Base-by-base conservation (phyloP, 176 grass and related monocot genomes). In the barley (Hordeum vulgare) region DNA sequence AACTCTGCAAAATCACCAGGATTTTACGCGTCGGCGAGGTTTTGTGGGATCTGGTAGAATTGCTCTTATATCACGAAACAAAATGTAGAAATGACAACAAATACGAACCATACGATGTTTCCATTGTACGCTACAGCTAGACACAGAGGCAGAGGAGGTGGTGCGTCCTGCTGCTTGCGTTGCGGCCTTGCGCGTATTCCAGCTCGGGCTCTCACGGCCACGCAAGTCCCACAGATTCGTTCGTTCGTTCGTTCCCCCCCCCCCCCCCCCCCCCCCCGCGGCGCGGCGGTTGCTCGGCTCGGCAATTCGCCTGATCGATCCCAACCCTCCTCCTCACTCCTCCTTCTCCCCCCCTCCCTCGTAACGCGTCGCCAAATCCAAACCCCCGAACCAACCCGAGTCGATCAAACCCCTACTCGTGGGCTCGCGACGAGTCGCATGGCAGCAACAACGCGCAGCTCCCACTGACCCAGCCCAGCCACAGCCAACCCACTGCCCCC, bases 111-210 rank as follows among this genome's bases (percentile, higher is more conserved):
- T 33, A 33, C 31, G 31, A 33, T 33, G 31, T 33, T 33, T 33
- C 3, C 31, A 33, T 33, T 51, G 47, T 18, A 51, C 6, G 47
- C 47, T 18, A 51, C 47, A 51, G 47, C 47, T 6, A 51, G 15
- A 51, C 15, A 51, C 15, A 51, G 47, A 51, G 47, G 47, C 18
- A 51, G 47, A 51, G 47, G 47, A 18, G 53, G 53, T 21, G 21
- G 51, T 18, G 51, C 53, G 53, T 21, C 53, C 53, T 79, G 36
- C 37, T 3, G 64, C 64, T 49, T 49, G 26, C 71, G 75, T 40
- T 71, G 45, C 83, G 74, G 25, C 71, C 64, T 39, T 71, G 45
- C 83, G 74, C 74, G 61, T 58, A 69, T 85, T 85, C 34, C 37
- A 41, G 70, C 70, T 47, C 71, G 60, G 44, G 60, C 60, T 42